Conservation (phyloP, 148 eudicot species). For the Fagopyrum homotropicum region DNA sequence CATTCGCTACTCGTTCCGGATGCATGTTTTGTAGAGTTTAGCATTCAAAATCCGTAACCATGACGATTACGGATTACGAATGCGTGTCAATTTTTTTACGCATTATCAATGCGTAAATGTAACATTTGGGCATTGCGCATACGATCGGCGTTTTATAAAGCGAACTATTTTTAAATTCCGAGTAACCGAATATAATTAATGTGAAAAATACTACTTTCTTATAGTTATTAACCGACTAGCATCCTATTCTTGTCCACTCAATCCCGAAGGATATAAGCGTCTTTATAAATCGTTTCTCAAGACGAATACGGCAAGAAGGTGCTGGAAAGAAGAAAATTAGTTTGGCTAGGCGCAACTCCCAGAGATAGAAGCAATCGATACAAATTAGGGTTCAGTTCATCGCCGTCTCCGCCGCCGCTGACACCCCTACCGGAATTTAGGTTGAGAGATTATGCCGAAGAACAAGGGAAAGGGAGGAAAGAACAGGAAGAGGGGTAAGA, state of each 20-base stretch:
- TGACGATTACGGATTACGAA: too few species aligned
- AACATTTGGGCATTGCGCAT: too few species aligned
- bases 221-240: too few species aligned
- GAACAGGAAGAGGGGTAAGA: slow-evolving; percentile 16
- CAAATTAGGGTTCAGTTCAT: not conserved
- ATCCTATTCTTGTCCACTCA: not conserved
- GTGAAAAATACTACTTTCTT: too few species aligned
- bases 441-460: slow-evolving; percentile 55
- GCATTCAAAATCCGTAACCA: too few species aligned
- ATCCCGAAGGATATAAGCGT: not conserved
- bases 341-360: not conserved
- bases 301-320: not conserved
- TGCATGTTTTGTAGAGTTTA: too few species aligned
- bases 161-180: too few species aligned
- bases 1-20: too few species aligned
- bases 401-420: not conserved
- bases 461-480: slow-evolving; percentile 87
- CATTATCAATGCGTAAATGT: too few species aligned
- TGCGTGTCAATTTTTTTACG: too few species aligned
- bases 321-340: not conserved
- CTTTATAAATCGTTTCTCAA: not conserved
- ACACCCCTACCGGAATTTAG: not conserved
- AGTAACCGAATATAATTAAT: too few species aligned
- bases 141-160: too few species aligned
- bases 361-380: not conserved